These are phyloP conservation scores for Cytospora leucostoma DNA, from an alignment of 2,329 filamentous ascomycete genomes.

Conservation along the genomic window DNA sequence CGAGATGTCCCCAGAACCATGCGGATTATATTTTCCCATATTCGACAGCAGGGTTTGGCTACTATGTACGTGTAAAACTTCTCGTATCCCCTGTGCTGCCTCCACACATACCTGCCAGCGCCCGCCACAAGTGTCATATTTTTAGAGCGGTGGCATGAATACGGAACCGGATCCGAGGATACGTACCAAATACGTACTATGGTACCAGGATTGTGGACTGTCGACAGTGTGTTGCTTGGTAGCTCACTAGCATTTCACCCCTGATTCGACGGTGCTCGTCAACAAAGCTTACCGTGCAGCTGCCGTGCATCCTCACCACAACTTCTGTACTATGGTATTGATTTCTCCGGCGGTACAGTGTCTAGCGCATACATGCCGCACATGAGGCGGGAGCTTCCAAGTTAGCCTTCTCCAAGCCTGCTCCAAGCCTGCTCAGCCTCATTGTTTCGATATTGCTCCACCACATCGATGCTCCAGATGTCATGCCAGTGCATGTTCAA, in stretches of 20 bases:
- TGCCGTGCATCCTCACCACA: background rate
- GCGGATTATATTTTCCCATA: too few relatives aligned
- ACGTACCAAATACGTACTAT: background rate
- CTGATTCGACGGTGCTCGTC: background rate
- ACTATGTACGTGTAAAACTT: conserved; percentile 15
- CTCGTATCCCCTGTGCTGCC: conserved; percentile 26
- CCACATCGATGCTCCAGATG: background rate
- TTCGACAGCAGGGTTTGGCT: conserved; percentile 3
- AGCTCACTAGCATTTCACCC: conserved; percentile 9
- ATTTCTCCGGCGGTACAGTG: conserved; percentile 2
- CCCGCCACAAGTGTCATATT: conserved; percentile 21
- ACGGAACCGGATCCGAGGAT: conserved; percentile 1
- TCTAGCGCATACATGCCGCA: background rate
- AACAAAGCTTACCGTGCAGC: conserved; percentile 4
- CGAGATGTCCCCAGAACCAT: too few relatives aligned
- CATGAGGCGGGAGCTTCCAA: background rate
- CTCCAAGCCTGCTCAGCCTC: conserved; percentile 17
- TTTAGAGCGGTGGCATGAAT: conserved; percentile 22
- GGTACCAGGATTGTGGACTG: too few relatives aligned
- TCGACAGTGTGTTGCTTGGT: background rate
- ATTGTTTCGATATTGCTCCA: conserved; percentile 1
- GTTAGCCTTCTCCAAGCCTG: conserved; percentile 9
- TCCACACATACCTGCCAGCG: too few relatives aligned
- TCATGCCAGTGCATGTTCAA: too few relatives aligned
- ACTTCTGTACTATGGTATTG: background rate